Evolutionary conservation across 345 rosid species (phyloP).

Genomic region (Lepidium aucheri): DNA sequence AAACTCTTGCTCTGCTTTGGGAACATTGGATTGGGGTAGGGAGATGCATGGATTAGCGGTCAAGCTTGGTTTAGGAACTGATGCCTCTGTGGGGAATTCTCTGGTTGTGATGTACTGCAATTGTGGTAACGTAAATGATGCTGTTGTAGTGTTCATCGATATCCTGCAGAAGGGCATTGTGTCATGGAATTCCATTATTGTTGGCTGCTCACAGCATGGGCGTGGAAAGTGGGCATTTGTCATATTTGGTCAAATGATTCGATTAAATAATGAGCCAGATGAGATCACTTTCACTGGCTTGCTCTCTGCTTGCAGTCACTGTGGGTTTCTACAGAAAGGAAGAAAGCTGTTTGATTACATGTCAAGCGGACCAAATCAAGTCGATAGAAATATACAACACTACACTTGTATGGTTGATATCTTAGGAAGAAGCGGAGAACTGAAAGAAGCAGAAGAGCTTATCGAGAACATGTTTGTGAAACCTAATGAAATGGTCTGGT

Average conservation of each 20-base stretch:
- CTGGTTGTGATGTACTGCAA: constrained; percentile 49
- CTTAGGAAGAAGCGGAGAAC: constrained; percentile 53
- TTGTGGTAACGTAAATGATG: constrained; percentile 44
- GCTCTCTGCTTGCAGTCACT: constrained; percentile 75
- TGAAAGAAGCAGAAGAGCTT: constrained; percentile 59
- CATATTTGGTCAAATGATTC: constrained; percentile 51
- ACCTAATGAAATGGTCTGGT: constrained; percentile 54
- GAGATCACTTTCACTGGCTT: constrained; percentile 75
- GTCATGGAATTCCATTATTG: constrained; percentile 63
- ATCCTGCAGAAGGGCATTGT: constrained; percentile 42
- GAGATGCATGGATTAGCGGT: constrained; percentile 47
- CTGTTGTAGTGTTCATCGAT: constrained; percentile 35
- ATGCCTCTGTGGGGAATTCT: constrained; percentile 61
- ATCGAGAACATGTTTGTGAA: constrained; percentile 39
- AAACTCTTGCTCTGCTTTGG: constrained; percentile 56
- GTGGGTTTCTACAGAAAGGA: constrained; percentile 57
- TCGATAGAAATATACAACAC: constrained; percentile 42
- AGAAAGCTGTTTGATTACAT: constrained; percentile 47
- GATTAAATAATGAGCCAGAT: constrained; percentile 43
- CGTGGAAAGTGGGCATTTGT: constrained; percentile 40
- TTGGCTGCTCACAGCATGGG: constrained; percentile 71
- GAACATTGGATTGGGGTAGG: constrained; percentile 56
- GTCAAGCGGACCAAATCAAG: constrained; percentile 19
- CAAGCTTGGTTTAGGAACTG: constrained; percentile 48
- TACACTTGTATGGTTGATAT: constrained; percentile 70